Percentiles rank a stretch among this genome's conserved stretches.
Evolutionary conservation across 345 rosid species (phyloP).

Genomic region (Acer negundo): DNA sequence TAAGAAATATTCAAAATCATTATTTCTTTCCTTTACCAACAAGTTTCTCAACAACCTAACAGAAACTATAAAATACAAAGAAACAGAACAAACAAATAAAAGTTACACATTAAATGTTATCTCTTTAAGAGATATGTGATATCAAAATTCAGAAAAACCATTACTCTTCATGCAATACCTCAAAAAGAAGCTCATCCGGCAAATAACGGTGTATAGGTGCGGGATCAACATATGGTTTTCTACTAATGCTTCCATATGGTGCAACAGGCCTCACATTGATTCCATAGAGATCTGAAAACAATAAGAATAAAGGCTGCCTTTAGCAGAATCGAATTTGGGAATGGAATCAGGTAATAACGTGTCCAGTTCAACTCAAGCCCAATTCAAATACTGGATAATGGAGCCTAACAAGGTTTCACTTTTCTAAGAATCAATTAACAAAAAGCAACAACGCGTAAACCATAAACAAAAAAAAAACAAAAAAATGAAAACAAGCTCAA

Average conservation of each 20-base stretch:
- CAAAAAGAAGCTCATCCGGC: slow-evolving; percentile 92
- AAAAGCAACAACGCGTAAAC: not conserved
- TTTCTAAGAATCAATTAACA: not conserved
- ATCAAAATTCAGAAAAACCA: not conserved
- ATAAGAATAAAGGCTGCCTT: not conserved
- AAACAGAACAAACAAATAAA: too few relatives aligned
- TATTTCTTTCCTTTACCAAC: not conserved
- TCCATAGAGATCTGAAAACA: slow-evolving; percentile 78
- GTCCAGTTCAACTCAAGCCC: not conserved
- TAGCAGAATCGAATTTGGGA: not conserved
- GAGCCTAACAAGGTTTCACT: not conserved
- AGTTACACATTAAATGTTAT: not conserved
- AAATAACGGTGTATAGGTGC: slow-evolving; percentile 77
- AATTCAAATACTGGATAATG: not conserved
- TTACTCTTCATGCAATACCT: slow-evolving; percentile 39
- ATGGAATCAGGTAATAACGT: not conserved
- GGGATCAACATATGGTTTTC: slow-evolving; percentile 61
- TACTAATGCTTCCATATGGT: slow-evolving; percentile 73
- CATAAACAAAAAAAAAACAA: not conserved
- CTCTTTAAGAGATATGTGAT: too few relatives aligned
- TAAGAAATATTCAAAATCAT: not conserved
- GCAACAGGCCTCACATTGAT: slow-evolving; percentile 81
- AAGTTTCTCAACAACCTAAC: not conserved
- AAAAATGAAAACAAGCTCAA: not conserved
- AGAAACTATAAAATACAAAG: not conserved